phyloP scores from a whole-genome alignment of 2,329 filamentous ascomycete species.

The Aspergillus piperis region DNA sequence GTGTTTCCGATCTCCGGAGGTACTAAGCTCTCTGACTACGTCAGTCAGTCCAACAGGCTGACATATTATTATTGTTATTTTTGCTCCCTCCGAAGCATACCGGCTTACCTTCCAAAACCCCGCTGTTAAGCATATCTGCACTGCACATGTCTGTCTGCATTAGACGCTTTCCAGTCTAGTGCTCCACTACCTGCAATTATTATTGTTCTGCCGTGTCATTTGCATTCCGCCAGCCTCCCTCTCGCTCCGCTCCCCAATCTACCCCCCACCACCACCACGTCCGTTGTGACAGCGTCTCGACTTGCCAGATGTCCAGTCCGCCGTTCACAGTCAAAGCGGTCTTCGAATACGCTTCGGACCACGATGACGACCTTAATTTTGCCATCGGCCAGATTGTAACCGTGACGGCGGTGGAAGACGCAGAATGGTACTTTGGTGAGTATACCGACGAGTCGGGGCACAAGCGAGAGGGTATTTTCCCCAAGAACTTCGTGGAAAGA shows the following conservation, averaged over 20 bases:
- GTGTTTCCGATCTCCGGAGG: conserved; percentile 26
- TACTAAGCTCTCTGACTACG: conserved; percentile 27
- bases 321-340: conserved; percentile 94
- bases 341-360: conserved; percentile 88
- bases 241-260: conserved; percentile 8
- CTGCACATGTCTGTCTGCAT: conserved; percentile 24
- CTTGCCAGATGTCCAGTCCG: conserved; percentile 63
- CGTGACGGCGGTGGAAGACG: conserved; percentile 88
- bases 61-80: conserved; percentile 30
- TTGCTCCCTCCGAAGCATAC: conserved; percentile 14
- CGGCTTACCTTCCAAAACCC: conserved; percentile 4
- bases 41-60: conserved; percentile 32
- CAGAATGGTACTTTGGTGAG: conserved; percentile 90
- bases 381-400: conserved; percentile 83
- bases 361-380: conserved; percentile 95
- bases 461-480: conserved; percentile 85
- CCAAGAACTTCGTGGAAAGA: conserved; percentile 95
- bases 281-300: conserved; percentile 28
- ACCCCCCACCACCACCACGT: conserved; percentile 2
- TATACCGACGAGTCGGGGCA: conserved; percentile 74
- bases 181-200: conserved; percentile 20
- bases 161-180: conserved; percentile 23
- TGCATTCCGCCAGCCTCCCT: conserved; percentile 10
- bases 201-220: conserved; percentile 17
- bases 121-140: conserved; percentile 16